Evolutionary conservation across 768 basidiomycete species (phyloP), one percentile per base, ranked within the genome.

Genomic region (Pulveroboletus ravenelii): DNA sequence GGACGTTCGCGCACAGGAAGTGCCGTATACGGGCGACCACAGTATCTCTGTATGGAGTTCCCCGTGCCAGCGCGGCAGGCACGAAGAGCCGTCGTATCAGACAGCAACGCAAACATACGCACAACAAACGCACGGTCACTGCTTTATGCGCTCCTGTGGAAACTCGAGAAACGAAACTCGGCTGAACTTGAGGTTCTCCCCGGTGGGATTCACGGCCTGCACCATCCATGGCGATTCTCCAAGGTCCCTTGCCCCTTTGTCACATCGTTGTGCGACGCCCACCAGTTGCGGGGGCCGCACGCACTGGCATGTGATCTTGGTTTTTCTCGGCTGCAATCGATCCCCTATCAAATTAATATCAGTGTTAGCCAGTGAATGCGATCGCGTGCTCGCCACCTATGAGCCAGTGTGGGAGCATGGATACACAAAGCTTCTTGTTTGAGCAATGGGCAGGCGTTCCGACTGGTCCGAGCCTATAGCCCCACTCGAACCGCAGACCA

Each of bases 1-100:
- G 20, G 20, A 23, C 23, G 13, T 5, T 36, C 45, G 48, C 51
- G 12, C 51, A 48, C 58, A 57, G 50, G 20, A 59, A 40, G 54
- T 41, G 2, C 48, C 13, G 35, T 57, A 57, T 36, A 17, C 36
- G 20, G 54, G 20, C 27, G 37, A 6, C 13, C 30, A 46, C 40
- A 38, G n/a, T 38, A 36, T 1, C 41, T 32, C 40, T 20, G 17
- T 20, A 35, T 10, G 32, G 27, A 15, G 20, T 45, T 36, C 37
- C 17, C 32, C 20, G 18, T 12, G 9, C 7, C 9, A 3, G 25
- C 36, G 8, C 9, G 10, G 9, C 13, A 34, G 39, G 45, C 27
- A 17, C 2, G n/a, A 47, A 17, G 14, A 30, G 12, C 14, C 0
- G n/a, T 12, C 25, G 10, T 29, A 17, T 17, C 25, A 29, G 25